Evolutionary conservation across 2,329 filamentous ascomycete species (phyloP), one percentile per base, ranked within the genome.

Genomic region (Colletotrichum tofieldiae): DNA sequence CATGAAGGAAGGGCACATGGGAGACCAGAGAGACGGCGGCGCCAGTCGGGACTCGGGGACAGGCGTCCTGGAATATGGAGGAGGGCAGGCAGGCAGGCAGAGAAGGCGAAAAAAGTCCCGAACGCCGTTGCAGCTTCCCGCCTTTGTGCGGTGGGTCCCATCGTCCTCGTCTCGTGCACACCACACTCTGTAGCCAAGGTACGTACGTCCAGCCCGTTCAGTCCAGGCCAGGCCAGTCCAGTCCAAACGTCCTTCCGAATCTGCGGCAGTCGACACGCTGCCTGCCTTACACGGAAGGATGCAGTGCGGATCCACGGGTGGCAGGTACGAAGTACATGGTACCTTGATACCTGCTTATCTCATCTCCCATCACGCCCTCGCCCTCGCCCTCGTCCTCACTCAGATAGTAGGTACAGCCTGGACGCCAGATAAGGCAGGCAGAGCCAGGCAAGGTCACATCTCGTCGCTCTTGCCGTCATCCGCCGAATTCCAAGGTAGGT

Each of bases 121-220:
- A 58, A 52, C 51, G 60, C 52, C 60, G 66, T 69, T 65, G 52
- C 51, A 65, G 52, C 66, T 65, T 65, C 66, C 66, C 60, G 52
- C 41, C 20, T 47, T 58, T 11, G 29, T 20, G 2, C 32, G n/a
- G 39, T 67, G 65, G 65, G 29, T 37, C 16, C 51, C 23, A 26
- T 18, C 35, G 35, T 37, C 35, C 35, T 37, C 35, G 11, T 37
- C 35, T 26, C 23, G 23, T 26, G 23, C 23, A 26, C 23, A 26
- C 23, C 23, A 2, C 23, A 26, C 23, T 26, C 23, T 26, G 23
- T 26, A 26, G 23, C 23, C 23, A 26, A 26, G 23, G 23, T 26
- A 26, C 11, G n/a, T n/a, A 37, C 11, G 6, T 6, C 20, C 26
- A 9, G 26, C 20, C 29, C 16, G 26, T 45, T 9, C 43, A 45